Conservation (phyloP, 2,329 filamentous ascomycete species). For the Xylariaceae sp. region DNA sequence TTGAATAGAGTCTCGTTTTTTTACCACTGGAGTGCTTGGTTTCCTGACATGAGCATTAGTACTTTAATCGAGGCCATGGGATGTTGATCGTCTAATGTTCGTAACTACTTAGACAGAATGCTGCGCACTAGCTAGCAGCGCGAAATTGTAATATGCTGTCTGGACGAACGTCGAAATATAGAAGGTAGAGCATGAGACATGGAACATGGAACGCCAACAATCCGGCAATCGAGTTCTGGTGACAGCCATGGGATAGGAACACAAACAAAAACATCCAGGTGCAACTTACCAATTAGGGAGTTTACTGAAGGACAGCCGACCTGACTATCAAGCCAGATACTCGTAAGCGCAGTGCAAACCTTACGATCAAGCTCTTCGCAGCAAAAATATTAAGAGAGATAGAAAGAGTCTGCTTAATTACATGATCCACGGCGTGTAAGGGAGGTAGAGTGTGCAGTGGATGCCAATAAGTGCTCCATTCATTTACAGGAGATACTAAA, state of each 20-base stretch:
- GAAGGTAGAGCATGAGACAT: too few relatives aligned
- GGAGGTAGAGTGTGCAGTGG: conserved; percentile 5
- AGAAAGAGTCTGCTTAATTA: conserved; percentile 19
- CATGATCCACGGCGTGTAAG: conserved; percentile 4
- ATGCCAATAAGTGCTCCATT: conserved; percentile 23
- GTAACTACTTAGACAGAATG: neutral
- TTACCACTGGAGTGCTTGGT: conserved; percentile 10
- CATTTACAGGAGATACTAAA: conserved; percentile 23
- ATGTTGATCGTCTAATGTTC: neutral
- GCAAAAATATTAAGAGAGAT: conserved; percentile 19
- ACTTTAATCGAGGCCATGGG: neutral
- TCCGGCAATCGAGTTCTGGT: neutral
- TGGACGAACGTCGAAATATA: too few relatives aligned
- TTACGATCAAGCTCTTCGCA: conserved; percentile 5
- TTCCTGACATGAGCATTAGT: conserved; percentile 16
- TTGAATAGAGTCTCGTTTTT: conserved; percentile 12
- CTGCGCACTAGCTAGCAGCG: neutral
- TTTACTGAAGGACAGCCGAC: conserved; percentile 22
- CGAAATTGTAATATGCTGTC: too few relatives aligned
- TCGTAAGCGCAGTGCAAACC: conserved; percentile 7
- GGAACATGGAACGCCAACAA: too few relatives aligned
- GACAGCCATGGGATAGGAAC: neutral
- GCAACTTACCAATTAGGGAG: conserved; percentile 15
- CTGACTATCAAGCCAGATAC: conserved; percentile 14
- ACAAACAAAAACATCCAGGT: neutral